These are phyloP conservation scores for Globisporangium barbulae DNA, from an alignment of 352 stramenopile species.

Conservation along the genomic window DNA sequence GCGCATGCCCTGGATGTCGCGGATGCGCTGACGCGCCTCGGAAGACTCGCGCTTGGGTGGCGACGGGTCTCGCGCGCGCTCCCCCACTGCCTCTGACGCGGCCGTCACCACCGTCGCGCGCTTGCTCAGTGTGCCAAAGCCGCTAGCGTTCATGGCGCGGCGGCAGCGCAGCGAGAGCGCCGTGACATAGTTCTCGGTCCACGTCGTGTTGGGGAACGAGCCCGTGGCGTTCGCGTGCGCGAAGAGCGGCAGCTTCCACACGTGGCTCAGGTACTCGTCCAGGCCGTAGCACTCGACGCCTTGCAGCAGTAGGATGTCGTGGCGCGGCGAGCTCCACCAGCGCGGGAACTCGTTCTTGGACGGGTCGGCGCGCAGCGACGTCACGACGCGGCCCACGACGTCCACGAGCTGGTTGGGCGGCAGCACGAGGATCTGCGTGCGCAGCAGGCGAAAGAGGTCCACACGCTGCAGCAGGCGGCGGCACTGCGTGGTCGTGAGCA, in stretches of 20 bases:
- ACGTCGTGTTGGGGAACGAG: slow-evolving; percentile 54
- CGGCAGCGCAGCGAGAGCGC: slow-evolving; percentile 33
- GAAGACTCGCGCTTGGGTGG: slow-evolving; percentile 13
- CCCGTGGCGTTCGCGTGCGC: slow-evolving; percentile 30
- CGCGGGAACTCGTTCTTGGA: slow-evolving; percentile 32
- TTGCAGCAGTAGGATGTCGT: slow-evolving; percentile 81
- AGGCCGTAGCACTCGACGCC: slow-evolving; percentile 81
- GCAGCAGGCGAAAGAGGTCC: slow-evolving; percentile 74
- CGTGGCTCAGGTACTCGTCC: slow-evolving; percentile 56
- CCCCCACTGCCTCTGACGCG: background rate
- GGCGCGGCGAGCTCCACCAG: slow-evolving; percentile 75
- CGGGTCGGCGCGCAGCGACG: slow-evolving; percentile 18
- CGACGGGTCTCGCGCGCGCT: slow-evolving; percentile 11
- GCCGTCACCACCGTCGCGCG: background rate
- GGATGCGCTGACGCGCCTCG: slow-evolving; percentile 48
- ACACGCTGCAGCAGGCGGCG: slow-evolving; percentile 72
- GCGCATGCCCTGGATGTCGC: slow-evolving; percentile 63
- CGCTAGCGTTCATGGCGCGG: slow-evolving; percentile 25
- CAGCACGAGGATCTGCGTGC: slow-evolving; percentile 64
- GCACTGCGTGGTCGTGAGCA: slow-evolving; percentile 53
- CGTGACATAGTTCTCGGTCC: slow-evolving; percentile 78
- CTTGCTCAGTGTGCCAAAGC: slow-evolving; percentile 12
- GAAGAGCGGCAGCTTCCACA: slow-evolving; percentile 75
- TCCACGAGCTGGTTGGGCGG: slow-evolving; percentile 56
- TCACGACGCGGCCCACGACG: slow-evolving; percentile 52